These are phyloP conservation scores for Ajuga reptans DNA, from an alignment of 305 asterid genomes.

Conservation along the genomic window DNA sequence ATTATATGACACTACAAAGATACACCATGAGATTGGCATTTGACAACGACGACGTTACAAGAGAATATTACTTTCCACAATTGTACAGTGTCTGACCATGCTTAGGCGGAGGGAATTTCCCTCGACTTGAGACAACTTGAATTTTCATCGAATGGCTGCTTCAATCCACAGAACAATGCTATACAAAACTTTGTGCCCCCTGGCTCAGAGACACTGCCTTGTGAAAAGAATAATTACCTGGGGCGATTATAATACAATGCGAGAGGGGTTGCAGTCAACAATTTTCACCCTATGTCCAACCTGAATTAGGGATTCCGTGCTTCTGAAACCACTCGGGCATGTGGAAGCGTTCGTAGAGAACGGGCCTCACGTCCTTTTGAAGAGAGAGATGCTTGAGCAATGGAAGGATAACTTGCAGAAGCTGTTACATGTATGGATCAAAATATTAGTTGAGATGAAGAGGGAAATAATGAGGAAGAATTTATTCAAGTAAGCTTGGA, in stretches of 20 bases:
- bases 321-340: conserved; percentile 92
- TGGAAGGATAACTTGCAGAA: conserved; percentile 86
- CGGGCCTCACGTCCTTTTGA: conserved; percentile 69
- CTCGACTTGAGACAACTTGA: conserved; percentile 9
- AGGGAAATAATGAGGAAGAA: neutral
- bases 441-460: conserved; percentile 8
- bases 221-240: conserved; percentile 32
- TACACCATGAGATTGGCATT: conserved; percentile 26
- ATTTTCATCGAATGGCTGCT: conserved; percentile 26
- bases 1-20: conserved; percentile 22
- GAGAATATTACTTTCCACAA: conserved; percentile 32
- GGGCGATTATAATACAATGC: conserved; percentile 14
- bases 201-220: conserved; percentile 30
- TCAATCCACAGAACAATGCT: conserved; percentile 34
- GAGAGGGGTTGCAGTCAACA: conserved; percentile 6
- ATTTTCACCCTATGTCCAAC: conserved; percentile 36
- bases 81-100: conserved; percentile 25
- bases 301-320: conserved; percentile 74
- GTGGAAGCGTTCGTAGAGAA: conserved; percentile 65
- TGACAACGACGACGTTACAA: conserved; percentile 36
- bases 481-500: neutral
- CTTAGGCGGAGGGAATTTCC: conserved; percentile 8
- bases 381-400: conserved; percentile 79
- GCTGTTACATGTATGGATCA: conserved; percentile 36
- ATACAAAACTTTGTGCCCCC: conserved; percentile 35